Conservation (phyloP, 495 filamentous ascomycete species). For the Niebla homalea region DNA sequence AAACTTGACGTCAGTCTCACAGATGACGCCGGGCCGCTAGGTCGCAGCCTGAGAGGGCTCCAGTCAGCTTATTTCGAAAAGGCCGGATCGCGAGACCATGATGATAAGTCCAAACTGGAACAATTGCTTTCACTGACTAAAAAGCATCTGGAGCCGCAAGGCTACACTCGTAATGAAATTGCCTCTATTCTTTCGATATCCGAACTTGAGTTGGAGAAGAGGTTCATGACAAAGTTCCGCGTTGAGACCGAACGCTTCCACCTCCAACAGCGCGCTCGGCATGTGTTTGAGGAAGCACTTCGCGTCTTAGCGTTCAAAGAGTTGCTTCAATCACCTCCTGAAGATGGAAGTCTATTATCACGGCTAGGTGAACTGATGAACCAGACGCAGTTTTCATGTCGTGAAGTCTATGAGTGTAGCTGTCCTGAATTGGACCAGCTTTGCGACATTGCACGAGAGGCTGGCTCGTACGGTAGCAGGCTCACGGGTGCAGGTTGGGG, state of each 20-base stretch:
- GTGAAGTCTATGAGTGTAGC: slow-evolving; percentile 75
- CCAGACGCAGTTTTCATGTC: slow-evolving; percentile 74
- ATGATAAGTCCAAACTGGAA: slow-evolving; percentile 47
- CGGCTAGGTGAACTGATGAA: slow-evolving; percentile 78
- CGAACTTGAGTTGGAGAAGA: slow-evolving; percentile 53
- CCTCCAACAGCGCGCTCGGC: slow-evolving; percentile 70
- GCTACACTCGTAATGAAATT: slow-evolving; percentile 83
- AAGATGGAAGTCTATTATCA: slow-evolving; percentile 43
- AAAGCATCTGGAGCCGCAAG: slow-evolving; percentile 54
- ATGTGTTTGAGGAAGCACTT: slow-evolving; percentile 81
- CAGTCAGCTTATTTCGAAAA: slow-evolving; percentile 60
- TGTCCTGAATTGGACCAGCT: slow-evolving; percentile 82
- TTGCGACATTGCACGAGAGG: slow-evolving; percentile 60
- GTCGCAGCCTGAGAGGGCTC: slow-evolving; percentile 71
- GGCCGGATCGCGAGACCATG: slow-evolving; percentile 31
- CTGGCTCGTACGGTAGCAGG: slow-evolving; percentile 72
- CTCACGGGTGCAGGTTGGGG: slow-evolving; percentile 96
- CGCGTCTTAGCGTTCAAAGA: slow-evolving; percentile 73
- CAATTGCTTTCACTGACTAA: slow-evolving; percentile 47
- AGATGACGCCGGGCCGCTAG: slow-evolving; percentile 69
- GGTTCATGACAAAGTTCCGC: slow-evolving; percentile 73
- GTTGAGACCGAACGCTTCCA: slow-evolving; percentile 81
- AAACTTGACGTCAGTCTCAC: slow-evolving; percentile 51
- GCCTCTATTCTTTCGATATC: slow-evolving; percentile 55
- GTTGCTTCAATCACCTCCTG: slow-evolving; percentile 32